phyloP scores from a whole-genome alignment of 306 rosid genomes.

The Fragaria ananassa region DNA sequence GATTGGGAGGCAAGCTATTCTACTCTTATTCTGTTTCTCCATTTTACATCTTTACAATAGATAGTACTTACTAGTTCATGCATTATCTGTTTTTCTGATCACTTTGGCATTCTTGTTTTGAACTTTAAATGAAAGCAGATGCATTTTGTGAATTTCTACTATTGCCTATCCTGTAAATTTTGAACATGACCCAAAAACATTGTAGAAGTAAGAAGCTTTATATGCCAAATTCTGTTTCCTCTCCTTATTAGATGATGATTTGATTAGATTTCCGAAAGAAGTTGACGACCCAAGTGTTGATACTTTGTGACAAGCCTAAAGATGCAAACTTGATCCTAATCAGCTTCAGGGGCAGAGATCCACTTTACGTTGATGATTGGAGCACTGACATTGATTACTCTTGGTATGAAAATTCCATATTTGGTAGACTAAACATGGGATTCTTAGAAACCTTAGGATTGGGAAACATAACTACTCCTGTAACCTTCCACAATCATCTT shows the following conservation, averaged over 20 bases:
- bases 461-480: constrained; percentile 44
- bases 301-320: constrained; percentile 57
- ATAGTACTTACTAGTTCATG: background rate
- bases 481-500: constrained; percentile 42
- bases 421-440: constrained; percentile 70
- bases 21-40: background rate
- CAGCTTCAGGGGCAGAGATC: constrained; percentile 78
- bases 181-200: background rate
- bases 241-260: constrained; percentile 3
- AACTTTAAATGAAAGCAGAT: constrained; percentile 39
- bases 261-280: constrained; percentile 50
- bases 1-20: constrained; percentile 59
- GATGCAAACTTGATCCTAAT: constrained; percentile 65
- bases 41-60: background rate
- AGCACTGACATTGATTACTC: constrained; percentile 71
- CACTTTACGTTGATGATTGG: constrained; percentile 71
- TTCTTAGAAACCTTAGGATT: constrained; percentile 77
- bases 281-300: constrained; percentile 53
- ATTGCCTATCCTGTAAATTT: constrained; percentile 25
- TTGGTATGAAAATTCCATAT: constrained; percentile 66
- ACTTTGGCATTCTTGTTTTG: background rate
- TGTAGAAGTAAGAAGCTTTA: background rate
- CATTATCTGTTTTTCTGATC: no score
- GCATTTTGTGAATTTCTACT: constrained; percentile 68
- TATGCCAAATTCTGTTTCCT: background rate